Conservation (phyloP, 495 filamentous ascomycete genomes). For the Collariella sp. region DNA sequence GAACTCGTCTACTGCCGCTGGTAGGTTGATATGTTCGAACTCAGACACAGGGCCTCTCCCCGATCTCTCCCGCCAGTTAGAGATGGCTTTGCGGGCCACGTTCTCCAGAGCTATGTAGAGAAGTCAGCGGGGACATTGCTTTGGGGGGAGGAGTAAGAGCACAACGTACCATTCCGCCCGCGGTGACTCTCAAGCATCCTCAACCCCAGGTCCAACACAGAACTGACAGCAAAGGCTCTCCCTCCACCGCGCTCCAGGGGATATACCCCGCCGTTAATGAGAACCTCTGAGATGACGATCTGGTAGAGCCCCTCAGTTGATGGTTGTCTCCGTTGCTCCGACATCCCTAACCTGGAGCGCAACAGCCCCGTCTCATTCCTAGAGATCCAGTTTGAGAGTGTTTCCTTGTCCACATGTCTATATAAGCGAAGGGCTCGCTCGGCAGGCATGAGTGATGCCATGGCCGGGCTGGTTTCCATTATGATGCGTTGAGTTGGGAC, state of each 20-base stretch:
- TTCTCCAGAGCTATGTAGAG: constrained; percentile 10
- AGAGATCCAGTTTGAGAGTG: background rate
- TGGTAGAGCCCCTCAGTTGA: constrained; percentile 16
- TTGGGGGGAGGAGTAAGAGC: too few species aligned
- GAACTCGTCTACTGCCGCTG: constrained; percentile 11
- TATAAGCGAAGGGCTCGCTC: constrained; percentile 3
- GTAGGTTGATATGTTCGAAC: background rate
- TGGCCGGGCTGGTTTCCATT: background rate
- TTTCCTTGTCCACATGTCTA: background rate
- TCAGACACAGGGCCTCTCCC: constrained; percentile 1
- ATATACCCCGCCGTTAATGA: constrained; percentile 4
- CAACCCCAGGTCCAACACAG: constrained; percentile 17
- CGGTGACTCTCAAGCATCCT: constrained; percentile 17
- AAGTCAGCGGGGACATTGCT: background rate
- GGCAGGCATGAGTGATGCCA: background rate
- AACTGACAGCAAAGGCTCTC: constrained; percentile 10
- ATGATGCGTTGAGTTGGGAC: too few species aligned
- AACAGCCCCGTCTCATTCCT: background rate
- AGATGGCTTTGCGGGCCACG: constrained; percentile 13
- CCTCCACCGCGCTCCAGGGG: constrained; percentile 13
- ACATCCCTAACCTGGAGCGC: constrained; percentile 1
- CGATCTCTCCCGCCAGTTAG: constrained; percentile 12
- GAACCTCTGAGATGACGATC: constrained; percentile 16
- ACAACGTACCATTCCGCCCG: constrained; percentile 7
- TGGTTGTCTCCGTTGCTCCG: constrained; percentile 1